A percentile compares a stretch with the other conserved stretches of the same genome.
These are phyloP conservation scores for Micractinium conductrix DNA, from an alignment of 139 green algal genomes.

Conservation along the genomic window DNA sequence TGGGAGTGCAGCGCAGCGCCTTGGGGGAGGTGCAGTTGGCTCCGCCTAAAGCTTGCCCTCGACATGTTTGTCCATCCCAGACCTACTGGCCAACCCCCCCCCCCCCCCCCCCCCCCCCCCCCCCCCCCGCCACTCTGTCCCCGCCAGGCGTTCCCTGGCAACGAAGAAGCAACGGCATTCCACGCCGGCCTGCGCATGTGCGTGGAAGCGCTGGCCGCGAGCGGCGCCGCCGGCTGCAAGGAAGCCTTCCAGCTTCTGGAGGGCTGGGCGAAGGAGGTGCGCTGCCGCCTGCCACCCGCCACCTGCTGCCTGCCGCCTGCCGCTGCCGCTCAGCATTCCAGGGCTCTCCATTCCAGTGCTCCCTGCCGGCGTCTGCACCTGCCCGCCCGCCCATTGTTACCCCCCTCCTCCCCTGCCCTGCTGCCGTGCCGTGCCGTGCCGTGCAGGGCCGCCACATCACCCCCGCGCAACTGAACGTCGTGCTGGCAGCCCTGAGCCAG, in stretches of 20 bases:
- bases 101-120: neutral
- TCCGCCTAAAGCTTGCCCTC: too few relatives aligned
- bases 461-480: constrained; percentile 16
- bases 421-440: neutral
- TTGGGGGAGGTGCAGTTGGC: too few relatives aligned
- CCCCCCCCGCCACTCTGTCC: too few relatives aligned
- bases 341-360: neutral
- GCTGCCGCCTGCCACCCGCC: neutral
- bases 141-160: neutral
- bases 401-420: neutral
- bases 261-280: constrained; percentile 35
- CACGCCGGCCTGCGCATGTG: constrained; percentile 3
- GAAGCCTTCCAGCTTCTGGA: constrained; percentile 36
- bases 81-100: neutral
- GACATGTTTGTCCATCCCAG: too few relatives aligned
- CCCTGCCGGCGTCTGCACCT: neutral
- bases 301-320: too few relatives aligned
- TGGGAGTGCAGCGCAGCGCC: too few relatives aligned
- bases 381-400: neutral
- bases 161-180: neutral
- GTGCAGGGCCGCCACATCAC: constrained; percentile 37
- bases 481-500: constrained; percentile 43
- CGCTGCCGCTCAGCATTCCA: too few relatives aligned
- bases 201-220: constrained; percentile 25
- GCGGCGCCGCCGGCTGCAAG: constrained; percentile 1